Conservation (phyloP, 768 basidiomycete species). For the Panaeolus papilionaceus region DNA sequence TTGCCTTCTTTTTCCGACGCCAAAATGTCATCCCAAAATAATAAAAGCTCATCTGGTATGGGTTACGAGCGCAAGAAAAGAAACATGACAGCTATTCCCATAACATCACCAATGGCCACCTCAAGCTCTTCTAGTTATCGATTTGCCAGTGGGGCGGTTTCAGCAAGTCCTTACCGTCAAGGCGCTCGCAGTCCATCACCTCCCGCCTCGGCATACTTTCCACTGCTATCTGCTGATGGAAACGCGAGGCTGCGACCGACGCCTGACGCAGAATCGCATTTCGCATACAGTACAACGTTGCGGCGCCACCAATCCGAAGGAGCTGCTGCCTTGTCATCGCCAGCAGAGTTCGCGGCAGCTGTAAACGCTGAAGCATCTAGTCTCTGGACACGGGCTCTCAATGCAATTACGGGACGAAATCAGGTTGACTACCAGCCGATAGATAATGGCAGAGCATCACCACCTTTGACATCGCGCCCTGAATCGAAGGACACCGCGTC, state of each 20-base stretch:
- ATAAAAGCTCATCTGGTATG: constrained; percentile 43
- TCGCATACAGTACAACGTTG: constrained; percentile 84
- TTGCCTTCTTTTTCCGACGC: constrained; percentile 13
- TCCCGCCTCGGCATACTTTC: constrained; percentile 84
- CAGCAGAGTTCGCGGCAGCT: constrained; percentile 52
- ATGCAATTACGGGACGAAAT: constrained; percentile 45
- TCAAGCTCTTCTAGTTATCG: constrained; percentile 45
- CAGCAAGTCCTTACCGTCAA: constrained; percentile 29
- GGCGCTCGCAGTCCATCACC: constrained; percentile 58
- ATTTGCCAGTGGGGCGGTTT: constrained; percentile 32
- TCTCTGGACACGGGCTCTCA: constrained; percentile 56
- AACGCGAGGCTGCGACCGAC: constrained; percentile 59
- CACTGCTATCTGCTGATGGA: constrained; percentile 56
- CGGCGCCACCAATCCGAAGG: constrained; percentile 67
- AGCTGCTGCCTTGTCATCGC: constrained; percentile 49
- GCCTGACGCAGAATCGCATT: constrained; percentile 73
- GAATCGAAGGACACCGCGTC: constrained; percentile 61
- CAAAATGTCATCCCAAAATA: constrained; percentile 27
- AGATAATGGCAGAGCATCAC: constrained; percentile 47
- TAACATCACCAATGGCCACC: constrained; percentile 38
- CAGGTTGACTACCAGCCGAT: constrained; percentile 36
- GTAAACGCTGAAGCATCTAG: constrained; percentile 54
- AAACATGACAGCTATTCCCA: constrained; percentile 37
- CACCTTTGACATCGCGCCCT: constrained; percentile 36
- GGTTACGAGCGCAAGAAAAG: constrained; percentile 54